Base-by-base conservation (phyloP, 2,329 filamentous ascomycete genomes). In the Diaporthe aspalathi region DNA sequence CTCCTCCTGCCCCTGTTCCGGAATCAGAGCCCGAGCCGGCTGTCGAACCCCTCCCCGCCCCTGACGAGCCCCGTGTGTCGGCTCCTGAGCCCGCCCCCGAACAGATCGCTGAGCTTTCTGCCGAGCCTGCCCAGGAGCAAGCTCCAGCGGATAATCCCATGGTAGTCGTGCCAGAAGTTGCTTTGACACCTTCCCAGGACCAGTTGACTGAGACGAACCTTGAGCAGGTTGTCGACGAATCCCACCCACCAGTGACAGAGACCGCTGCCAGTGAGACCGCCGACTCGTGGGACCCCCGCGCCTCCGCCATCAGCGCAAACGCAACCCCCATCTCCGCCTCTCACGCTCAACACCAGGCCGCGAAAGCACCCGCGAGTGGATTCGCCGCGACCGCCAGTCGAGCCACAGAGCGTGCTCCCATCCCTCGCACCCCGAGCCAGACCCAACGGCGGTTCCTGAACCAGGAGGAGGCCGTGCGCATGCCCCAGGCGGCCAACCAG, bases 401-500 rank as follows among this genome's bases (percentile, higher is more conserved):
- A 84, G 93, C 93, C 16, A 92, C 89, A 72, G 84, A 90, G 78
- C 81, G 88, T 73, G 84, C 89, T 29, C 82, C 88, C 70, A 85
- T 86, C 72, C 72, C 72, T 24, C 93, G 95, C 73, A 91, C 90
- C 68, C 89, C 94, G 24, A 95, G 92, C 83, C 94, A 93, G 81
- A 56, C 69, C 22, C 93, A 97, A 81, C 91, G 95, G 75, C 93
- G 94, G 77, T 88, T 98, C 68, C 87, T 97, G 78, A 95, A 98
- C 77, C 96, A 99, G 80, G 95, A 97, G 82, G 96, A 99, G 84
- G 94, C 96, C 72, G 96, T 99, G 50, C 94, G 97, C 75, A 98
- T 99, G 95, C 96, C 96, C 56, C 69, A 68, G 49, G 72, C 72
- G 35, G 94, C 94, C 72, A 97, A 98, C 84, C 94, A 96, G 76